phyloP scores from a whole-genome alignment of 2,329 filamentous ascomycete species.

The Aspergillus sp. region DNA sequence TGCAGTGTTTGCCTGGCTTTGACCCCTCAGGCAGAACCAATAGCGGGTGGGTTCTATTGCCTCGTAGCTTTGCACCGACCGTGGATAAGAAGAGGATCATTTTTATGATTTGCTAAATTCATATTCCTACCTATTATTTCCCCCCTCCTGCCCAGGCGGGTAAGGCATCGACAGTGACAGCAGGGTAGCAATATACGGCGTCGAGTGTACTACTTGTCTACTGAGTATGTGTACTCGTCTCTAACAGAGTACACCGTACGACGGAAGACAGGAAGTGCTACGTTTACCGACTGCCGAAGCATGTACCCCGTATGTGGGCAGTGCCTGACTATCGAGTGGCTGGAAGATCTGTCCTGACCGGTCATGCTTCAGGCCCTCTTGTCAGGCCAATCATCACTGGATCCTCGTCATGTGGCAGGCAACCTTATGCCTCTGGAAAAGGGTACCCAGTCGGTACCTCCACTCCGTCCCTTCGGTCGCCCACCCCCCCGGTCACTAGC shows the following conservation, averaged over 20 bases:
- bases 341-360: background rate
- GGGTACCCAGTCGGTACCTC: background rate
- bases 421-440: background rate
- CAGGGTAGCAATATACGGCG: too few relatives aligned
- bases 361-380: background rate
- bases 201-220: too few relatives aligned
- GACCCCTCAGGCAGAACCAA: slow-evolving; percentile 7
- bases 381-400: slow-evolving; percentile 3
- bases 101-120: too few relatives aligned
- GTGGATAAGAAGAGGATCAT: too few relatives aligned
- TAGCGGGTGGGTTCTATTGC: background rate
- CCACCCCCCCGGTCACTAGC: background rate
- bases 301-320: background rate
- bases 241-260: too few relatives aligned
- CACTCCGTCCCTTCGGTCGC: background rate
- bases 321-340: slow-evolving; percentile 5
- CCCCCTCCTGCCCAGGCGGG: too few relatives aligned
- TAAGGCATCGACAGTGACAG: too few relatives aligned
- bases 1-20: slow-evolving; percentile 6
- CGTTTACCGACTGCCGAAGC: background rate
- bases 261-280: too few relatives aligned
- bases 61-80: background rate
- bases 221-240: too few relatives aligned
- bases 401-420: slow-evolving; percentile 2
- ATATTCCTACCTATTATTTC: too few relatives aligned